Conservation (phyloP, 2,329 filamentous ascomycete genomes). For the Colletotrichum euphorbiae region DNA sequence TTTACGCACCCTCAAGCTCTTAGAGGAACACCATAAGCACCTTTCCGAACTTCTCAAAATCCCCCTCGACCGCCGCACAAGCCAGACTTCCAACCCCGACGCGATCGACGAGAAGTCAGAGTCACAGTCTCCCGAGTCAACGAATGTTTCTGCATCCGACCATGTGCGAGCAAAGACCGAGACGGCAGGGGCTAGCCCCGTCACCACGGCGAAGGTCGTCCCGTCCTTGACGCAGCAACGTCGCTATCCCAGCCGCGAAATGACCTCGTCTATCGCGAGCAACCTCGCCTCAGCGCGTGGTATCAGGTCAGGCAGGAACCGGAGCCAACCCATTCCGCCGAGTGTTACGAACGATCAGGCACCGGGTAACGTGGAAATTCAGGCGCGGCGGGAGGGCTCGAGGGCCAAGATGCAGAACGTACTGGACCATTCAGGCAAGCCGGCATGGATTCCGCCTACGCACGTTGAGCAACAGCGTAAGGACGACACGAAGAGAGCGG, state of each 20-base stretch:
- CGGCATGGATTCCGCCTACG: conserved; percentile 63
- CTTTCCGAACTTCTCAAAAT: conserved; percentile 85
- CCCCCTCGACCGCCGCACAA: conserved; percentile 66
- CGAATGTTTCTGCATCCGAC: conserved; percentile 4
- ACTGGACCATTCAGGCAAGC: conserved; percentile 65
- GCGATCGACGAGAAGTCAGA: conserved; percentile 52
- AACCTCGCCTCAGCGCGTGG: conserved; percentile 88
- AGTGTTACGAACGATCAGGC: conserved; percentile 80
- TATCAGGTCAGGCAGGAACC: conserved; percentile 71
- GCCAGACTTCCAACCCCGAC: conserved; percentile 49
- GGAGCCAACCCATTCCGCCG: conserved; percentile 76
- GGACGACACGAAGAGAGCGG: conserved; percentile 44
- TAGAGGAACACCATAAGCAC: conserved; percentile 88
- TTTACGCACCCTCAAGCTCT: conserved; percentile 82
- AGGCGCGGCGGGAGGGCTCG: conserved; percentile 62
- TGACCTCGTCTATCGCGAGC: conserved; percentile 86
- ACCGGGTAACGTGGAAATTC: conserved; percentile 74
- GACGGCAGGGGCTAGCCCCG: conserved; percentile 41
- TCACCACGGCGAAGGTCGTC: conserved; percentile 43
- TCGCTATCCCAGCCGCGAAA: conserved; percentile 71
- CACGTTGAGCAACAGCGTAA: conserved; percentile 43
- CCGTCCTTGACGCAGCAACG: conserved; percentile 55
- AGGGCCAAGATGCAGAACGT: conserved; percentile 67
- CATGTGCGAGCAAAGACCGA: conserved; percentile 42
- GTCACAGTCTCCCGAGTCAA: conserved; percentile 23